These are phyloP conservation scores for Verruconis gallopava DNA, from an alignment of 2,329 filamentous ascomycete species.

Conservation along the genomic window DNA sequence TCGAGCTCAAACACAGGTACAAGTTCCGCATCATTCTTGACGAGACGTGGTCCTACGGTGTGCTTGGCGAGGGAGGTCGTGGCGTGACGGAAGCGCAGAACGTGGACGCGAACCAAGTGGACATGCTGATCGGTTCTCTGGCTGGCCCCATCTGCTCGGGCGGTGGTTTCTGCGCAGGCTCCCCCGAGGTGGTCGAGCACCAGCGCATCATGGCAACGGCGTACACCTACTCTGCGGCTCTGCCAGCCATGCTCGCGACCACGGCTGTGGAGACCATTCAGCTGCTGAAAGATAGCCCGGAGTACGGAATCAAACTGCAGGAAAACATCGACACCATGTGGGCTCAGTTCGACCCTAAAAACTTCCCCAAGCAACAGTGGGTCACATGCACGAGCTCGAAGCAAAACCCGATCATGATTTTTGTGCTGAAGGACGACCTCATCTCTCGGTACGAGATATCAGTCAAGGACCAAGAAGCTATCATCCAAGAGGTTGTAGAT, in stretches of 20 bases:
- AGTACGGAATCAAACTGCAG: conserved; percentile 63
- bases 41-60: conserved; percentile 94
- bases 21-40: conserved; percentile 97
- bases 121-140: conserved; percentile 94
- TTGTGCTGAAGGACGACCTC: conserved; percentile 74
- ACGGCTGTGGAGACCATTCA: conserved; percentile 85
- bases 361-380: conserved; percentile 91
- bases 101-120: conserved; percentile 81
- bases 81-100: conserved; percentile 95
- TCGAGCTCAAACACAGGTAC: conserved; percentile 89
- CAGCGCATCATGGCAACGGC: conserved; percentile 86
- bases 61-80: conserved; percentile 79
- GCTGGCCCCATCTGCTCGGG: conserved; percentile 82
- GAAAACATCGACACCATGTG: conserved; percentile 82
- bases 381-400: conserved; percentile 64
- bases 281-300: conserved; percentile 74
- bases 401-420: conserved; percentile 79
- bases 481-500: conserved; percentile 87
- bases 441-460: conserved; percentile 56
- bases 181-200: conserved; percentile 84
- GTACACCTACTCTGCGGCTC: conserved; percentile 90
- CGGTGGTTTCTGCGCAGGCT: conserved; percentile 90
- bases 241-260: conserved; percentile 66
- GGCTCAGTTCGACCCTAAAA: conserved; percentile 77
- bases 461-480: conserved; percentile 64